These are phyloP conservation scores for Geranium brycei DNA, from an alignment of 345 rosid species.

Conservation along the genomic window DNA sequence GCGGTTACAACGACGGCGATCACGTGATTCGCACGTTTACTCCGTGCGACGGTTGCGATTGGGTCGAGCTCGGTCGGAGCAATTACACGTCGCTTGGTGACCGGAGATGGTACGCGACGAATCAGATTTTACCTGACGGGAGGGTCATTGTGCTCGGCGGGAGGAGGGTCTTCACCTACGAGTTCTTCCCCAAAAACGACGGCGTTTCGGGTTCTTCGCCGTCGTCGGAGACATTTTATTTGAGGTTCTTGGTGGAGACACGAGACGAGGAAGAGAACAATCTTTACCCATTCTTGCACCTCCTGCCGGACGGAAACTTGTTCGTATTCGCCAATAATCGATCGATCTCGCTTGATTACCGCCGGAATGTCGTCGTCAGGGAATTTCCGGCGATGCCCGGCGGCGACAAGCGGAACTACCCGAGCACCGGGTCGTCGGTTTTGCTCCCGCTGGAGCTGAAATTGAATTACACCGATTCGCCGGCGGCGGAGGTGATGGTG, in stretches of 20 bases:
- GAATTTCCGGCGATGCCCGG: slow-evolving; percentile 60
- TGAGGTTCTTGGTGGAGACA: slow-evolving; percentile 52
- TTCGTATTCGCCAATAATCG: slow-evolving; percentile 64
- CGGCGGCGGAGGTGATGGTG: slow-evolving; percentile 53
- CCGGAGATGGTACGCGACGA: slow-evolving; percentile 73
- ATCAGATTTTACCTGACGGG: slow-evolving; percentile 71
- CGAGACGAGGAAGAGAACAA: slow-evolving; percentile 67
- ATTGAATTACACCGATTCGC: not conserved
- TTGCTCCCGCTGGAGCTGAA: slow-evolving; percentile 48
- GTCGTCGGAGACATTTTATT: slow-evolving; percentile 15
- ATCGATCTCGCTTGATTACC: slow-evolving; percentile 47
- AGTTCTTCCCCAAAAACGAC: slow-evolving; percentile 43
- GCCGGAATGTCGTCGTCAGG: slow-evolving; percentile 28
- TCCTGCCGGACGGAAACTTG: slow-evolving; percentile 62
- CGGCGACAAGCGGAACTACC: slow-evolving; percentile 52
- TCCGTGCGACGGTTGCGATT: slow-evolving; percentile 49
- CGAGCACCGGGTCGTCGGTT: slow-evolving; percentile 73
- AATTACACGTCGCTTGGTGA: slow-evolving; percentile 16
- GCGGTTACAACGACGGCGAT: slow-evolving; percentile 57
- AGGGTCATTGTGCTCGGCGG: slow-evolving; percentile 63
- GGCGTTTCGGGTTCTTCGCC: not conserved
- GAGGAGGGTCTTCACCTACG: slow-evolving; percentile 47
- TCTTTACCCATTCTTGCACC: slow-evolving; percentile 71
- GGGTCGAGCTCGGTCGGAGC: slow-evolving; percentile 34
- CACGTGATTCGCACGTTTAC: slow-evolving; percentile 36